These are phyloP conservation scores for Aphanomyces invadans DNA, from an alignment of 352 stramenopile species.

Conservation along the genomic window DNA sequence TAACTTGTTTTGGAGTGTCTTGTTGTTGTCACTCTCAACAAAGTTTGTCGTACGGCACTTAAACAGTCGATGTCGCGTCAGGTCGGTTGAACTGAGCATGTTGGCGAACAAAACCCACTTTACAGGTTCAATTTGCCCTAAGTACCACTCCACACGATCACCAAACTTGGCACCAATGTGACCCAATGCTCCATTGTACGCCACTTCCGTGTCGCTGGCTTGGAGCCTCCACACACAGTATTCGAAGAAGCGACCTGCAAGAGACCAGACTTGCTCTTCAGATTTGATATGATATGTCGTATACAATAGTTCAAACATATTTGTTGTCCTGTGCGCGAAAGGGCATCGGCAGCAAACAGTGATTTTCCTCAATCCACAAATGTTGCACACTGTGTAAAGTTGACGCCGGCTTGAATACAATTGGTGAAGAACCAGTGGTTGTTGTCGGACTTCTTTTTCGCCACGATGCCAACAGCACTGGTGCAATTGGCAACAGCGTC, in stretches of 20 bases:
- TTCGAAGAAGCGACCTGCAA: not conserved
- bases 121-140: not conserved
- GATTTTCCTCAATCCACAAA: not conserved
- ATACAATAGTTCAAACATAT: not conserved
- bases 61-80: not conserved
- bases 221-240: not conserved
- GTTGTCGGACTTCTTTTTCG: not conserved
- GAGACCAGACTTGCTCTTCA: not conserved
- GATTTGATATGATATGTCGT: not conserved
- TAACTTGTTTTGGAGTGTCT: not conserved
- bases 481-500: too few species aligned
- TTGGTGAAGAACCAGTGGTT: not conserved
- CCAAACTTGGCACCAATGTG: not conserved
- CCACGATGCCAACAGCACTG: not conserved
- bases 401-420: not conserved
- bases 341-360: not conserved
- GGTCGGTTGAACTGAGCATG: not conserved
- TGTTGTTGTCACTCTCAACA: not conserved
- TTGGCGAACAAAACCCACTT: not conserved
- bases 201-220: not conserved
- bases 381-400: not conserved
- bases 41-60: not conserved
- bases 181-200: not conserved
- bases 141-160: not conserved
- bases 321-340: not conserved